phyloP scores from a whole-genome alignment of 2,329 filamentous ascomycete species.

The Mycosphaerella sp. region DNA sequence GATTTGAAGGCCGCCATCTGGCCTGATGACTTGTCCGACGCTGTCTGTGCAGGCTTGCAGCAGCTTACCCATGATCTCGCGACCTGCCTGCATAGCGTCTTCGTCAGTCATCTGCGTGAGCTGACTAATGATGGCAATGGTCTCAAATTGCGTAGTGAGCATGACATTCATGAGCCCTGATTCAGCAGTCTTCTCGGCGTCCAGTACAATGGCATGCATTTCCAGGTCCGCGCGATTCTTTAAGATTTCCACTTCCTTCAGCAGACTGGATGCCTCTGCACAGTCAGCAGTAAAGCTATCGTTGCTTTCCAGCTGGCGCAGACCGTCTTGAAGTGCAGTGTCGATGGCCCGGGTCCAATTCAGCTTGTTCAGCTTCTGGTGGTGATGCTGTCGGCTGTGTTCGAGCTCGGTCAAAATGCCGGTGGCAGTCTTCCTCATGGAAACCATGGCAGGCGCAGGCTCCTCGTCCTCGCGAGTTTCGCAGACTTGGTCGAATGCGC shows the following conservation, averaged over 20 bases:
- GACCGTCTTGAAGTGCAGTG: constrained; percentile 77
- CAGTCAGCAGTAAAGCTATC: constrained; percentile 55
- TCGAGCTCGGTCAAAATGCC: constrained; percentile 87
- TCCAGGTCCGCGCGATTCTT: constrained; percentile 79
- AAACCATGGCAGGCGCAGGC: constrained; percentile 58
- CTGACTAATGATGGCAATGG: constrained; percentile 73
- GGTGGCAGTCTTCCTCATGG: constrained; percentile 80
- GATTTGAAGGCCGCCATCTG: constrained; percentile 64
- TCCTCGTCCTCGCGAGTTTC: constrained; percentile 64
- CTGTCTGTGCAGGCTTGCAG: constrained; percentile 69
- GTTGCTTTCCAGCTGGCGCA: constrained; percentile 71
- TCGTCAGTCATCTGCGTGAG: constrained; percentile 77
- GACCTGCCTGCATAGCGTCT: constrained; percentile 75
- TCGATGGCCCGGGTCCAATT: constrained; percentile 87
- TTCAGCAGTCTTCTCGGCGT: constrained; percentile 78
- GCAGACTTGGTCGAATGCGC: constrained; percentile 78
- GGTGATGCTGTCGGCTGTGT: constrained; percentile 81
- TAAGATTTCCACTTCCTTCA: constrained; percentile 76
- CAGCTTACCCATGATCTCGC: constrained; percentile 68
- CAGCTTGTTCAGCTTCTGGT: constrained; percentile 71
- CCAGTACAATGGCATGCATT: constrained; percentile 66
- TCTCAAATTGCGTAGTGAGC: constrained; percentile 86
- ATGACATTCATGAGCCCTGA: constrained; percentile 73
- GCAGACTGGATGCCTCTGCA: constrained; percentile 59
- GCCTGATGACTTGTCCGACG: constrained; percentile 79